Conservation (phyloP, 352 stramenopile genomes). For the Pythium monospermum region DNA sequence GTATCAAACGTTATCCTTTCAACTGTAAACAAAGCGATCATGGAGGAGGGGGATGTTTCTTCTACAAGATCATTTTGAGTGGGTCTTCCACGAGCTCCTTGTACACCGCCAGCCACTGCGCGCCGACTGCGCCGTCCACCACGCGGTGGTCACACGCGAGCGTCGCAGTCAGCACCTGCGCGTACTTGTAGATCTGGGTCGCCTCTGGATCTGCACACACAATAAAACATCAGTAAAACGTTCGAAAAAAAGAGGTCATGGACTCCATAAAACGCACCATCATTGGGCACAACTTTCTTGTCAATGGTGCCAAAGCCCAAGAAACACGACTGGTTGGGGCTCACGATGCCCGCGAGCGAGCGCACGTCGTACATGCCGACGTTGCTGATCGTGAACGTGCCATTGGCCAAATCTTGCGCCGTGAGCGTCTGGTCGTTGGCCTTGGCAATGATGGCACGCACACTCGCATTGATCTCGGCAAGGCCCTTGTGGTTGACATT, state of each 20-base stretch:
- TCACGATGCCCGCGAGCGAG: conserved; percentile 93
- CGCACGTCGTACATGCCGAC: conserved; percentile 97
- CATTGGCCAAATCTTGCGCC: conserved; percentile 58
- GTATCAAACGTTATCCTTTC: too few species aligned
- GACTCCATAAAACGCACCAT: conserved; percentile 29
- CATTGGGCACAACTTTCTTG: conserved; percentile 93
- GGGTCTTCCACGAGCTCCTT: conserved; percentile 97
- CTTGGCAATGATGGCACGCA: conserved; percentile 61
- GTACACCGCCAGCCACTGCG: conserved; percentile 94
- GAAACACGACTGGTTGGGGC: conserved; percentile 88
- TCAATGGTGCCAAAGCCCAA: conserved; percentile 93
- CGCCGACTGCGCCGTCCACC: conserved; percentile 96
- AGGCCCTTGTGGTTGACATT: conserved; percentile 89
- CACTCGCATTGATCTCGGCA: conserved; percentile 84
- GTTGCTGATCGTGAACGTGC: conserved; percentile 97
- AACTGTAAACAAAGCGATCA: too few species aligned
- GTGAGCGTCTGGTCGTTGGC: conserved; percentile 37
- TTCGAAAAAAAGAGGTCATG: too few species aligned
- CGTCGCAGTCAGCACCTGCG: conserved; percentile 93
- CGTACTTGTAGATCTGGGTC: conserved; percentile 85
- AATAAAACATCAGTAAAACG: conserved; percentile 4
- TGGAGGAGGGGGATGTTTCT: background rate
- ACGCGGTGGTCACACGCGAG: conserved; percentile 97
- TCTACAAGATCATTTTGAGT: conserved; percentile 94
- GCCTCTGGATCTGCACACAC: conserved; percentile 54